Evolutionary conservation across 495 filamentous ascomycete genomes (phyloP).

Genomic region (Aspergillus mulundensis): DNA sequence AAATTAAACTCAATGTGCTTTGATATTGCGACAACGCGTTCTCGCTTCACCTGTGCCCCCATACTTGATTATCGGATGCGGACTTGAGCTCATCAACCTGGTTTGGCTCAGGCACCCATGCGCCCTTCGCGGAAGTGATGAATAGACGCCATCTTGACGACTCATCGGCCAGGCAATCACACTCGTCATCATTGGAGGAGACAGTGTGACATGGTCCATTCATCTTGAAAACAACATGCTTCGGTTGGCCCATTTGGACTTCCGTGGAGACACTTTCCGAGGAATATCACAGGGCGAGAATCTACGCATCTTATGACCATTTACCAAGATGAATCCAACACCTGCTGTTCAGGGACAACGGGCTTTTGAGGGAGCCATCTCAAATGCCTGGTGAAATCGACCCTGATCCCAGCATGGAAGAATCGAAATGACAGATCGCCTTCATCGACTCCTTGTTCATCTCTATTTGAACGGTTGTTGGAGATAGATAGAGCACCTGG

Average conservation of each 20-base stretch:
- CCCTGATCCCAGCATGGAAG: not conserved
- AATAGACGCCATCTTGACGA: not conserved
- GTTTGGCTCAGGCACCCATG: not conserved
- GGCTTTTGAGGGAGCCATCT: too few relatives aligned
- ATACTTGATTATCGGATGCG: too few relatives aligned
- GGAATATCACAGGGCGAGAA: not conserved
- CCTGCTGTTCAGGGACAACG: not conserved
- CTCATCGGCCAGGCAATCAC: conserved; percentile 1
- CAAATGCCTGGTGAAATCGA: not conserved
- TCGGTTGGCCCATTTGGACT: conserved; percentile 4
- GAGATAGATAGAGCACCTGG: not conserved
- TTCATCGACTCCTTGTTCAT: not conserved
- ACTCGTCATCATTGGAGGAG: conserved; percentile 2
- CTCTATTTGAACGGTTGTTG: not conserved
- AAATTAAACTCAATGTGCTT: conserved; percentile 1
- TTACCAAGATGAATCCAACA: not conserved
- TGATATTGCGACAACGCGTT: not conserved
- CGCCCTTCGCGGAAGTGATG: not conserved
- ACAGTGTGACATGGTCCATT: not conserved
- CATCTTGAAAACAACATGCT: not conserved
- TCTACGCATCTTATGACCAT: not conserved
- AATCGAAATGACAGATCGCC: not conserved
- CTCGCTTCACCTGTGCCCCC: not conserved
- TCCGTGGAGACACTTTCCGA: conserved; percentile 1
- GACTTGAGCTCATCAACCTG: not conserved